phyloP scores from a whole-genome alignment of 768 basidiomycete species.

The Boletus reticuloceps region DNA sequence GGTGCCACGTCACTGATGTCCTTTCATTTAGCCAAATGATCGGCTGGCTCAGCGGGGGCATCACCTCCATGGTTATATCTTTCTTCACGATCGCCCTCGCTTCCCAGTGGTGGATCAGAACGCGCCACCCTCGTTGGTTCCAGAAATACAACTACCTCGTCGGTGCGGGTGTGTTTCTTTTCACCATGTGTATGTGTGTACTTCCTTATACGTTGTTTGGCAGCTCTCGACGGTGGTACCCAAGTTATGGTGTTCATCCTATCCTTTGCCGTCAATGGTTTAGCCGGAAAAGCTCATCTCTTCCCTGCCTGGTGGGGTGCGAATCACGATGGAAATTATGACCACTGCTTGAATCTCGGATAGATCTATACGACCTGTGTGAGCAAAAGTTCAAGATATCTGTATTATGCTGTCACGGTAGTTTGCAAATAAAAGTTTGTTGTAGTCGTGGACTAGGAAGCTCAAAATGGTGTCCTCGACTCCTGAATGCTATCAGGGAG shows the following conservation, averaged over 20 bases:
- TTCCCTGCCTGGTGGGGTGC: conserved; percentile 63
- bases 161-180: conserved; percentile 38
- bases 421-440: no score
- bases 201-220: background rate
- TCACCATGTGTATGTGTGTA: no score
- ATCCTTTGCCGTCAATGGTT: conserved; percentile 51
- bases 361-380: background rate
- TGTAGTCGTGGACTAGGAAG: no score
- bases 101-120: conserved; percentile 38
- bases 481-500: no score
- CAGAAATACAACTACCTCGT: conserved; percentile 36
- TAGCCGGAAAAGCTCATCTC: conserved; percentile 43
- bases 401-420: no score
- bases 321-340: conserved; percentile 46
- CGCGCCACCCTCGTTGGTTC: conserved; percentile 36
- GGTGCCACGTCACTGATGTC: background rate
- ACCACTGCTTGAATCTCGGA: conserved; percentile 16
- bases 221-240: conserved; percentile 38
- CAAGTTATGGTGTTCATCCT: conserved; percentile 58
- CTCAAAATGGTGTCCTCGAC: no score
- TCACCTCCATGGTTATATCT: conserved; percentile 22
- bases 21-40: background rate
- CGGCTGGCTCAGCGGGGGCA: conserved; percentile 21
- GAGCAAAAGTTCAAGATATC: no score
- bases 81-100: conserved; percentile 24